Evolutionary conservation across 176 grass and related monocot species (phyloP), one percentile per base, ranked within the genome.

Genomic region (Poa pratensis): DNA sequence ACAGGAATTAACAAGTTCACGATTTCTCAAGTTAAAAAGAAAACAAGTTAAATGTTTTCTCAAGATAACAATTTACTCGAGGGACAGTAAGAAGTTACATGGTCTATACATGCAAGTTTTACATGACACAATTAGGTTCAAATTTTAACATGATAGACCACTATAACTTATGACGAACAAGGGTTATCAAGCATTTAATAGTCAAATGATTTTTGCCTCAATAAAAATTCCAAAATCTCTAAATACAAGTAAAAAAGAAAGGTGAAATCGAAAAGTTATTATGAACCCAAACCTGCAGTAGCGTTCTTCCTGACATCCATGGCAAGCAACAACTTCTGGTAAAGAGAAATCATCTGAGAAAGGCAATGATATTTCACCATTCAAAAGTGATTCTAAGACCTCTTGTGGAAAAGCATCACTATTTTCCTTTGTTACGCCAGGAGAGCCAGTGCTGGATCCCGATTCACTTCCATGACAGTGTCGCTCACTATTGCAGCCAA

Each of bases 211-310:
- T 48, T 80, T 51, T 73, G 48, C 30, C 45, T 73, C n/a, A n/a
- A n/a, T n/a, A n/a, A n/a, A n/a, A n/a, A n/a, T n/a, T n/a, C n/a
- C n/a, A n/a, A n/a, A n/a, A n/a, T n/a, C 63, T 51, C 51, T 40
- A 40, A 66, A 34, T 22, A 45, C 43, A 39, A 57, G 12, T 22
- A 12, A 77, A 78, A 63, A 52, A 2, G 26, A 62, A 5, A 69
- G 49, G 9, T 52, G 4, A 43, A 67, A 20, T 37, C 43, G 34
- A 3, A 34, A 17, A 78, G 50, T 54, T 64, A 61, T n/a, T 81
- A 86, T 22, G 34, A 90, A 76, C 37, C 55, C 81, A 85, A 87
- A 98, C 93, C 96, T 95, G 91, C 96, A 98, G 92, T 98, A 98
- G 55, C 90, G 89, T 83, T 98, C 91, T 89, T 93, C 96, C 84